phyloP scores from a whole-genome alignment of 441 rosid genomes.

The Monsonia emarginata region DNA sequence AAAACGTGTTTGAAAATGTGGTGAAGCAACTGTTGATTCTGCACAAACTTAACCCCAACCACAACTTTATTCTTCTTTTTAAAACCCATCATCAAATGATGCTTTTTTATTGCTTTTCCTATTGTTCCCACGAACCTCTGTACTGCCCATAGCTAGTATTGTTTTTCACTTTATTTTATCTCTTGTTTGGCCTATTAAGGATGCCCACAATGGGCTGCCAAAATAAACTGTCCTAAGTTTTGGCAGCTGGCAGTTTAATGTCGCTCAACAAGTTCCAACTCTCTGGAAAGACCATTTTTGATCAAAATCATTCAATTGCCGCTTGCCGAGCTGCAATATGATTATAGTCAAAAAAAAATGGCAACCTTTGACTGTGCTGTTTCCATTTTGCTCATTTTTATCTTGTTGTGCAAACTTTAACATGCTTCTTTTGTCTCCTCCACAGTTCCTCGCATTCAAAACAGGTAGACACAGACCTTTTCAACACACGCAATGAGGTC shows the following conservation, averaged over 20 bases:
- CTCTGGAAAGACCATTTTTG: no score
- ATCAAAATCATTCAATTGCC: no score
- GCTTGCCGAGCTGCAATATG: no score
- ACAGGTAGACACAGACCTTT: slow-evolving; percentile 31
- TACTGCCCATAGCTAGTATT: not conserved
- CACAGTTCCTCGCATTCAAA: slow-evolving; percentile 30
- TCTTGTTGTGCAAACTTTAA: no score
- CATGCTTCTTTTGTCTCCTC: slow-evolving; percentile 11
- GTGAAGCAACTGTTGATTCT: slow-evolving; percentile 37
- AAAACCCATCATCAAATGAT: not conserved
- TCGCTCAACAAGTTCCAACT: no score
- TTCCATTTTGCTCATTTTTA: no score
- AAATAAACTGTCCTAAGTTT: no score
- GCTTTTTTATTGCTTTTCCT: slow-evolving; percentile 2
- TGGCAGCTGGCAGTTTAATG: no score
- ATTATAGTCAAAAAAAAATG: no score
- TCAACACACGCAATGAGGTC: slow-evolving; percentile 27
- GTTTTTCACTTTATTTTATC: slow-evolving; percentile 6
- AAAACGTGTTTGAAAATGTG: slow-evolving; percentile 36
- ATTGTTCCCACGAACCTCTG: not conserved
- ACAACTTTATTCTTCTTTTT: slow-evolving; percentile 19
- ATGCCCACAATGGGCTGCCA: no score
- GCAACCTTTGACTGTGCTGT: no score
- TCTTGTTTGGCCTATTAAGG: no score
- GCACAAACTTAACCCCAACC: slow-evolving; percentile 45